A percentile compares a stretch with the other conserved stretches of the same genome.
These are phyloP conservation scores for Phytophthora lateralis DNA, from an alignment of 352 stramenopile genomes.

Conservation along the genomic window DNA sequence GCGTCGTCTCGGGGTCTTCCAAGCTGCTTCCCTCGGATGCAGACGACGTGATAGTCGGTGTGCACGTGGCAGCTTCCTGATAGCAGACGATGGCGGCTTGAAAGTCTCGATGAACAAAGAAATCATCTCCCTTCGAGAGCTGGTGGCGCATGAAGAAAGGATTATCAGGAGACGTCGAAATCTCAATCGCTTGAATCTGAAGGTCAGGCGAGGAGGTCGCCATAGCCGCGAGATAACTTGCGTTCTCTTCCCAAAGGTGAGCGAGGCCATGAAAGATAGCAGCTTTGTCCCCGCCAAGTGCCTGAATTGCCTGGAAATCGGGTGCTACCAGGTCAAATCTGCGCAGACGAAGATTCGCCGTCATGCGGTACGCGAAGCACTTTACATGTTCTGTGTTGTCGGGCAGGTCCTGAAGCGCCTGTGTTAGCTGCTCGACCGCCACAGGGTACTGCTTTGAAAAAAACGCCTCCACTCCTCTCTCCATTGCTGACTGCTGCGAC, in stretches of 20 bases:
- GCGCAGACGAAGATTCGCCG: slow-evolving; percentile 64
- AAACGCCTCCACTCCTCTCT: slow-evolving; percentile 73
- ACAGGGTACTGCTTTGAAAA: slow-evolving; percentile 64
- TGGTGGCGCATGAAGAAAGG: slow-evolving; percentile 67
- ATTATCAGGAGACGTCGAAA: slow-evolving; percentile 37
- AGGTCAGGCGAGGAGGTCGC: slow-evolving; percentile 33
- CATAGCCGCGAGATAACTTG: slow-evolving; percentile 52
- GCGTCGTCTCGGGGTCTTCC: slow-evolving; percentile 45
- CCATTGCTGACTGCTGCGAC: slow-evolving; percentile 47
- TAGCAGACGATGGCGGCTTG: slow-evolving; percentile 55
- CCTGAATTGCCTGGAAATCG: slow-evolving; percentile 61
- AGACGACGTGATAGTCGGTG: slow-evolving; percentile 16
- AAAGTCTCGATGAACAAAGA: slow-evolving; percentile 69
- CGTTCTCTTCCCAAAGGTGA: slow-evolving; percentile 72
- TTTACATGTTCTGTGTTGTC: slow-evolving; percentile 77
- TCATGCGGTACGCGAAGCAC: slow-evolving; percentile 79
- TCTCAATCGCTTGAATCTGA: slow-evolving; percentile 41
- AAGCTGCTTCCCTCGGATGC: slow-evolving; percentile 18
- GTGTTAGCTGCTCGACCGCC: slow-evolving; percentile 56
- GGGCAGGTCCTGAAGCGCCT: slow-evolving; percentile 46
- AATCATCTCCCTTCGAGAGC: slow-evolving; percentile 57
- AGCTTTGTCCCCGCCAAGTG: slow-evolving; percentile 68
- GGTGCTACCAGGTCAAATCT: slow-evolving; percentile 53
- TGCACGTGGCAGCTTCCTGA: slow-evolving; percentile 45
- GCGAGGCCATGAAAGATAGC: slow-evolving; percentile 77